Conservation (phyloP, 306 rosid species). For the Fagus sylvatica region DNA sequence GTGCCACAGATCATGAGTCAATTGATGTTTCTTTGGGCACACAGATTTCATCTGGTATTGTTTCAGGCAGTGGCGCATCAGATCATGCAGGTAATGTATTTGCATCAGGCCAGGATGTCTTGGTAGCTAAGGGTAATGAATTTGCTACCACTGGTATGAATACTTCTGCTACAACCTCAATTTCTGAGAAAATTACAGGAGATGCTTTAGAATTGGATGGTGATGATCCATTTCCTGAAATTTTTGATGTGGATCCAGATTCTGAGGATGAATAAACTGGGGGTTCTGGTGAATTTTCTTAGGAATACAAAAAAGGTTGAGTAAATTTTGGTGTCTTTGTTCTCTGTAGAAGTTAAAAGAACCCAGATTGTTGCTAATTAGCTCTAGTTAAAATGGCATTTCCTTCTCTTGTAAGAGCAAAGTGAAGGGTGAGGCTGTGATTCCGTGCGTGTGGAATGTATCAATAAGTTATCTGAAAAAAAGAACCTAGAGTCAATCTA, state of each 20-base stretch:
- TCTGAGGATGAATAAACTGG: slow-evolving; percentile 46
- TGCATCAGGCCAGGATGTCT: slow-evolving; percentile 26
- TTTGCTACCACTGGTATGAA: too few species aligned
- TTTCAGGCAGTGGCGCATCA: too few species aligned
- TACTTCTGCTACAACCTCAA: slow-evolving; percentile 22
- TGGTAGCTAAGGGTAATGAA: slow-evolving; percentile 6
- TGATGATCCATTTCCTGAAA: too few species aligned
- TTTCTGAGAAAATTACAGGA: slow-evolving; percentile 22
- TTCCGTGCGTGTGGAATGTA: too few species aligned
- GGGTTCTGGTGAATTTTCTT: not conserved
- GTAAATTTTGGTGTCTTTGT: not conserved
- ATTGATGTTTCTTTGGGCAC: slow-evolving; percentile 14
- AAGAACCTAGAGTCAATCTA: too few species aligned
- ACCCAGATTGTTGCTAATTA: not conserved
- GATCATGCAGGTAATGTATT: slow-evolving; percentile 28
- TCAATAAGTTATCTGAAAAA: too few species aligned
- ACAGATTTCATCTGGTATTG: too few species aligned
- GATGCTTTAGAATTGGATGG: slow-evolving; percentile 18
- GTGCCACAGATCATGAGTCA: slow-evolving; percentile 19
- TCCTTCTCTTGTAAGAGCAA: too few species aligned
- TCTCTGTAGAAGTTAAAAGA: not conserved
- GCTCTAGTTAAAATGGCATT: too few species aligned
- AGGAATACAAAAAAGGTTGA: too few species aligned
- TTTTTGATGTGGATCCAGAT: slow-evolving; percentile 68
- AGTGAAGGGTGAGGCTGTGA: too few species aligned